Evolutionary conservation across 2,329 filamentous ascomycete genomes (phyloP).

Genomic region (Aplosporella prunicola): DNA sequence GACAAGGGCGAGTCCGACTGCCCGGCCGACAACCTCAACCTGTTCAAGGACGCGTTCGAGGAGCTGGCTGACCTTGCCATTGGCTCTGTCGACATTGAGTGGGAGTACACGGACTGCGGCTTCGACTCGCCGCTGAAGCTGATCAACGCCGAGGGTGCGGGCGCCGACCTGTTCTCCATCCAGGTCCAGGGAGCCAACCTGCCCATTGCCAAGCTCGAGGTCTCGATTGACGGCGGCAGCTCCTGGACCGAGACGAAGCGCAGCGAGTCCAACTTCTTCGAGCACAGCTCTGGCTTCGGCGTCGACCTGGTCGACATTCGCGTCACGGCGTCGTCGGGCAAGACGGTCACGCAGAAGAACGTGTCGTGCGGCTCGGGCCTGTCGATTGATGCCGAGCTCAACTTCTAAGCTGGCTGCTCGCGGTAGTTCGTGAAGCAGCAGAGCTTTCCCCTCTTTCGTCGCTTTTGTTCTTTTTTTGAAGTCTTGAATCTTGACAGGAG

Average conservation of each 20-base stretch:
- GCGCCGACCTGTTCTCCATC: constrained; percentile 49
- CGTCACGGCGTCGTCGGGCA: constrained; percentile 46
- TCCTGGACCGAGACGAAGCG: constrained; percentile 51
- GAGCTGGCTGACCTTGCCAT: constrained; percentile 35
- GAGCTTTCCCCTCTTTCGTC: background rate
- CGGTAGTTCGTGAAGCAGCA: background rate
- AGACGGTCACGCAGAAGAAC: constrained; percentile 41
- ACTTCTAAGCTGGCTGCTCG: constrained; percentile 18
- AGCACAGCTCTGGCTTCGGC: constrained; percentile 49
- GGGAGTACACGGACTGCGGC: constrained; percentile 43
- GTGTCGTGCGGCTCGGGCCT: constrained; percentile 35
- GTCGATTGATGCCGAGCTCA: constrained; percentile 21
- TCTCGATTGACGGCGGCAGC: constrained; percentile 50
- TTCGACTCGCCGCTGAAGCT: constrained; percentile 42
- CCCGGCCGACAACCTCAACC: constrained; percentile 45
- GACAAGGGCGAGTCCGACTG: constrained; percentile 48
- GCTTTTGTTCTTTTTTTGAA: background rate
- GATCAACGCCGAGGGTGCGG: constrained; percentile 45
- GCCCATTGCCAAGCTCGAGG: constrained; percentile 47
- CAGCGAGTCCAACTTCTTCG: constrained; percentile 49
- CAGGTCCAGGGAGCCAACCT: constrained; percentile 57
- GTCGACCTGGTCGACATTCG: constrained; percentile 45
- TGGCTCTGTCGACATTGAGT: constrained; percentile 43
- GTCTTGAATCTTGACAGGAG: background rate
- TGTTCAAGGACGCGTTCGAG: constrained; percentile 44